Conservation (phyloP, 78 protist genomes). For the Dictyostelium purpureum region DNA sequence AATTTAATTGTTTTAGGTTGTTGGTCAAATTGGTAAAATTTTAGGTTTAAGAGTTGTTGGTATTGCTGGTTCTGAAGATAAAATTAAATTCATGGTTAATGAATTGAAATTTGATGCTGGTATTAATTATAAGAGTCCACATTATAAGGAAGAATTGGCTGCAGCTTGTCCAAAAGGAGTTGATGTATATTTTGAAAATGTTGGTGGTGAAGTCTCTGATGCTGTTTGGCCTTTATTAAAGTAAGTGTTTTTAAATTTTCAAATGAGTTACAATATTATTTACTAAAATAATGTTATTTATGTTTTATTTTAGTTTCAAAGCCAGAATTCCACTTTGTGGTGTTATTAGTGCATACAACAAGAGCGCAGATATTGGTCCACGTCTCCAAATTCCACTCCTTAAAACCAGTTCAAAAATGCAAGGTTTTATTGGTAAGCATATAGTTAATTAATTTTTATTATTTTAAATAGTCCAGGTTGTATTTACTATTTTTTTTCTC, state of each 20-base stretch:
- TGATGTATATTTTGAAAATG: conserved; percentile 86
- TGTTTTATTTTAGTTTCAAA: too few species aligned
- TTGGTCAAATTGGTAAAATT: conserved; percentile 34
- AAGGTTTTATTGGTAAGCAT: not conserved
- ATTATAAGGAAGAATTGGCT: not conserved
- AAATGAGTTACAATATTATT: too few species aligned
- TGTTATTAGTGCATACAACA: conserved; percentile 49
- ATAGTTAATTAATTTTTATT: not conserved
- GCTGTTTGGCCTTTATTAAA: conserved; percentile 26
- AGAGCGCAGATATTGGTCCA: not conserved
- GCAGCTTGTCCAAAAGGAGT: conserved; percentile 35
- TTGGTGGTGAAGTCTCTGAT: conserved; percentile 83
- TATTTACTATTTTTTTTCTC: too few species aligned
- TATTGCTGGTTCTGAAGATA: conserved; percentile 65
- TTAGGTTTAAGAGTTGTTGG: conserved; percentile 76
- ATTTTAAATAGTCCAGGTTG: not conserved
- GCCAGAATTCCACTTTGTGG: conserved; percentile 71
- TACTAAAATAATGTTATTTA: too few species aligned
- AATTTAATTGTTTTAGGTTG: too few species aligned
- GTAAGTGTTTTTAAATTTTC: too few species aligned
- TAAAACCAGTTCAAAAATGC: not conserved
- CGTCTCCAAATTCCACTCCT: conserved; percentile 58
- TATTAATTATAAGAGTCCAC: conserved; percentile 46
- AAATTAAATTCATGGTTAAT: conserved; percentile 25
- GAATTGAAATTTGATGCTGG: conserved; percentile 61